Percentiles rank a stretch among this genome's conserved stretches.
Conservation (phyloP, 495 filamentous ascomycete species). For the Daldinia caldariorum region DNA sequence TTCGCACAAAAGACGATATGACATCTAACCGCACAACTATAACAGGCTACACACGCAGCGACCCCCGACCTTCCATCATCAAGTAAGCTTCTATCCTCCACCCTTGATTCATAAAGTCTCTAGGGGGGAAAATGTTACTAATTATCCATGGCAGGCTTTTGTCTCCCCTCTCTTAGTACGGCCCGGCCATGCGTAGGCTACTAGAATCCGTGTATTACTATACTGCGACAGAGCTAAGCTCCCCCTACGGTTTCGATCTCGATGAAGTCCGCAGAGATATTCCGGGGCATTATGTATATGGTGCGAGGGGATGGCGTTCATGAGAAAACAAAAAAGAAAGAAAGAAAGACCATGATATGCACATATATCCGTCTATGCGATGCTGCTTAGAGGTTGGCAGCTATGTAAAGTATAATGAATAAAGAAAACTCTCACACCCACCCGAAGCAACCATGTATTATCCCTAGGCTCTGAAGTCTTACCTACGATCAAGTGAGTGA, state of each 20-base stretch:
- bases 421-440: constrained; percentile 26
- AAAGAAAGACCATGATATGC: not conserved
- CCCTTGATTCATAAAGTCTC: constrained; percentile 12
- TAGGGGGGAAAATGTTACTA: not conserved
- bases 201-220: constrained; percentile 8
- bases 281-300: constrained; percentile 6
- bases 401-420: constrained; percentile 35
- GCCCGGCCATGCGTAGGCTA: not conserved
- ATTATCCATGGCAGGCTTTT: constrained; percentile 64
- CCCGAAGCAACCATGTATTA: constrained; percentile 1
- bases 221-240: not conserved
- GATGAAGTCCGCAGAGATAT: constrained; percentile 2
- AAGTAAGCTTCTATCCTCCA: constrained; percentile 65
- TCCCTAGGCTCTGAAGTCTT: not conserved
- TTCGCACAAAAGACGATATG: not conserved
- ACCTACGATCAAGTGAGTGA: not conserved
- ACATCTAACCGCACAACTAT: constrained; percentile 37
- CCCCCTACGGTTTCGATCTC: not conserved
- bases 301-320: constrained; percentile 17
- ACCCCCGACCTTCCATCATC: constrained; percentile 91
- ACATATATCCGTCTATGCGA: not conserved
- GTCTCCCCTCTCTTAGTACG: constrained; percentile 71
- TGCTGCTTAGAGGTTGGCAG: constrained; percentile 6
- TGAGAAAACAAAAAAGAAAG: no score
- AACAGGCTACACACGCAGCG: constrained; percentile 90